Conservation (phyloP, 805 yeast genomes). For the Clavispora fructus region DNA sequence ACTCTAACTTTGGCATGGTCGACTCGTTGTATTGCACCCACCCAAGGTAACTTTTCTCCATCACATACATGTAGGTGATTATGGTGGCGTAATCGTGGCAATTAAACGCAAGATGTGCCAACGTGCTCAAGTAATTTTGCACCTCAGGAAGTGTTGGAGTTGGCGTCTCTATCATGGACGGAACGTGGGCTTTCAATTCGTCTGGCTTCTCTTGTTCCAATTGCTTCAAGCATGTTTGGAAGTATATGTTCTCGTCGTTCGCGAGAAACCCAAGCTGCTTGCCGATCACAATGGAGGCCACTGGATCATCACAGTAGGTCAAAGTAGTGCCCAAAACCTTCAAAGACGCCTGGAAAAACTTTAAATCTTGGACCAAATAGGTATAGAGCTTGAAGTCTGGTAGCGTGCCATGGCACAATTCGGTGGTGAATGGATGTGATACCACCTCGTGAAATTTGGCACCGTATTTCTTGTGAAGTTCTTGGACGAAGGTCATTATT, state of each 20-base stretch:
- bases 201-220: constrained; percentile 15
- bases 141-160: constrained; percentile 28
- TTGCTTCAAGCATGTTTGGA: constrained; percentile 22
- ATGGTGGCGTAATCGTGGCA: constrained; percentile 34
- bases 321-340: constrained; percentile 41
- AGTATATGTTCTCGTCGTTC: constrained; percentile 46
- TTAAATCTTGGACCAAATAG: constrained; percentile 46
- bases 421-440: constrained; percentile 38
- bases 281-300: constrained; percentile 36
- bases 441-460: constrained; percentile 25
- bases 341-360: constrained; percentile 40
- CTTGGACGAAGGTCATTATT: constrained; percentile 15
- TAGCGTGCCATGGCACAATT: constrained; percentile 43
- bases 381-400: constrained; percentile 37
- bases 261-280: constrained; percentile 49
- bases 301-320: constrained; percentile 36
- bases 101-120: constrained; percentile 24
- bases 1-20: constrained; percentile 27
- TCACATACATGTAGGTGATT: constrained; percentile 39
- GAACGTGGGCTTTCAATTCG: constrained; percentile 16
- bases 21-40: constrained; percentile 40
- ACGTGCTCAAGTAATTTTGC: constrained; percentile 28
- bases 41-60: constrained; percentile 47
- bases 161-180: constrained; percentile 14
- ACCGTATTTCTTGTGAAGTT: constrained; percentile 18